phyloP scores from a whole-genome alignment of 345 rosid genomes.

The Rhodamnia rubescens region DNA sequence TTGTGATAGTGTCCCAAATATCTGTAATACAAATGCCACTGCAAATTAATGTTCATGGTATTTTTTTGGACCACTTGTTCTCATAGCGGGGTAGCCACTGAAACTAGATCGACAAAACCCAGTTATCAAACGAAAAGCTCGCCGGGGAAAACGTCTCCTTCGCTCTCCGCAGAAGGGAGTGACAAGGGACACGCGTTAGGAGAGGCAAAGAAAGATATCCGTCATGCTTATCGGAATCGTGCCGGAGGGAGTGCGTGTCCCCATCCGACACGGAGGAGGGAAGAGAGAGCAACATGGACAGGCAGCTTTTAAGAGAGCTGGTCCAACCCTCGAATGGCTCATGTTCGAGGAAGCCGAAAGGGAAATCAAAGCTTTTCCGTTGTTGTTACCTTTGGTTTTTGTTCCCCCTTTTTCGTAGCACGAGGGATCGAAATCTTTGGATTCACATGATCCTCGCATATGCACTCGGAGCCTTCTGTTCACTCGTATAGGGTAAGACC shows the following conservation, averaged over 20 bases:
- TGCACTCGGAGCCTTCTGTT: background rate
- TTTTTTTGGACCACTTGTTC: too few species aligned
- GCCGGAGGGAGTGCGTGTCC: background rate
- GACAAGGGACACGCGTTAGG: background rate
- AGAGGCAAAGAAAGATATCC: background rate
- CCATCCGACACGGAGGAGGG: background rate
- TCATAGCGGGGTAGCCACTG: background rate
- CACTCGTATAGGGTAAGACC: too few species aligned
- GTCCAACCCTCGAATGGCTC: background rate
- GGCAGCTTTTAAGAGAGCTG: background rate
- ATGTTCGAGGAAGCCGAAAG: background rate
- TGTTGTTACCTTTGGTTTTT: background rate
- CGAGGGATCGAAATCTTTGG: too few species aligned
- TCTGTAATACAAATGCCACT: background rate
- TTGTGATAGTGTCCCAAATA: background rate
- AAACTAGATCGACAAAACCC: background rate
- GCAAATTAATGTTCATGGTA: background rate
- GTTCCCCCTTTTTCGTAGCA: background rate
- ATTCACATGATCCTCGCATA: background rate
- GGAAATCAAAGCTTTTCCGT: background rate
- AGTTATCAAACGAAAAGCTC: background rate
- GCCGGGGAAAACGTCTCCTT: background rate
- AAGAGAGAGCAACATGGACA: background rate
- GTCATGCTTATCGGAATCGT: background rate
- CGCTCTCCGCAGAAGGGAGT: background rate